A percentile compares a stretch with the other conserved stretches of the same genome.
phyloP scores from a whole-genome alignment of 768 basidiomycete species.

The Lyophyllum semitale region DNA sequence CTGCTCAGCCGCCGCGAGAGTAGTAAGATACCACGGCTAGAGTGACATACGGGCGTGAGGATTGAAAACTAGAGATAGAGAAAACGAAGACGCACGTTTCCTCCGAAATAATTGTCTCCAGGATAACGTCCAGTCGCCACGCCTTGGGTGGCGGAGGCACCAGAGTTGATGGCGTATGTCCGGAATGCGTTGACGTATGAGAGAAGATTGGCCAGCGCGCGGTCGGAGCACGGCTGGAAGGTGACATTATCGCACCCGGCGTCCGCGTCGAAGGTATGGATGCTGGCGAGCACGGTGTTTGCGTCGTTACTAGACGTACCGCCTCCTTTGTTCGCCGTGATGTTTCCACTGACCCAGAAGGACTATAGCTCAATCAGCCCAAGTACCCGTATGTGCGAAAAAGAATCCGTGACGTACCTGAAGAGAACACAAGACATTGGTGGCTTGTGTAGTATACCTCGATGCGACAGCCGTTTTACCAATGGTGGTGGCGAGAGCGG shows the following conservation, averaged over 20 bases:
- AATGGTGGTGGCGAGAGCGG: conserved; percentile 58
- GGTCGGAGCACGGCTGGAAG: conserved; percentile 82
- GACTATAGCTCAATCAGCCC: conserved; percentile 40
- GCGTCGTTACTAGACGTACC: conserved; percentile 77
- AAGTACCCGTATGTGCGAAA: too few relatives aligned
- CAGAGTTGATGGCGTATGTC: conserved; percentile 66
- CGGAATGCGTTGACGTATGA: conserved; percentile 73
- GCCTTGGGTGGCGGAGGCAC: conserved; percentile 52
- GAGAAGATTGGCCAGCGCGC: conserved; percentile 66
- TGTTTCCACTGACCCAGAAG: conserved; percentile 71
- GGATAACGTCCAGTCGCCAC: conserved; percentile 76
- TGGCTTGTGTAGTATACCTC: conserved; percentile 60
- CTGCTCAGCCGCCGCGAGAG: conserved; percentile 72
- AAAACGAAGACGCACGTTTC: conserved; percentile 54
- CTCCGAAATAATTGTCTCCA: conserved; percentile 72
- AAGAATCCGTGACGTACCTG: conserved; percentile 61
- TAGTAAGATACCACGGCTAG: conserved; percentile 77
- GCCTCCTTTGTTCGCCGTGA: conserved; percentile 77
- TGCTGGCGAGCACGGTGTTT: conserved; percentile 71
- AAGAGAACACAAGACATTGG: conserved; percentile 71
- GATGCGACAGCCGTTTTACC: conserved; percentile 48
- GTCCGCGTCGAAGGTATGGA: conserved; percentile 71
- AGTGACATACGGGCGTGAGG: not conserved
- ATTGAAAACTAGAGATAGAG: conserved; percentile 21
- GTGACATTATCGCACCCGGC: conserved; percentile 74